phyloP scores from a whole-genome alignment of 495 filamentous ascomycete species.

The Bombardia bombarda region DNA sequence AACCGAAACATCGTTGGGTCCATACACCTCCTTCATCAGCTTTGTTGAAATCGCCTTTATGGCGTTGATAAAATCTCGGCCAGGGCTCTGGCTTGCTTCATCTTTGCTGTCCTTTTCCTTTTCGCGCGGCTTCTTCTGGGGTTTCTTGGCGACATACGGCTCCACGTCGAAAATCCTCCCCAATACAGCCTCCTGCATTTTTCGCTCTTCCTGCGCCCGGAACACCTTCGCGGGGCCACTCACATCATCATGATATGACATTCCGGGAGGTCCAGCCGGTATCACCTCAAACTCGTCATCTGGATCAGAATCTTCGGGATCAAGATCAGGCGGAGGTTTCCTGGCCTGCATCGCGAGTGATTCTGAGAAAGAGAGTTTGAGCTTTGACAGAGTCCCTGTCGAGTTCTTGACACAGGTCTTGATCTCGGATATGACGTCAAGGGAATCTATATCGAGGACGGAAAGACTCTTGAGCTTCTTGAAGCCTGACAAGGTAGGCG shows the following conservation, averaged over 20 bases:
- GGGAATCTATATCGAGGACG: constrained; percentile 48
- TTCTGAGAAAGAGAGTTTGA: constrained; percentile 53
- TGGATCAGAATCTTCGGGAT: constrained; percentile 44
- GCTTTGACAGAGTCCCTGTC: constrained; percentile 38
- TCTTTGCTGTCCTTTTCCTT: constrained; percentile 23
- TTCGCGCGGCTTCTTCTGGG: constrained; percentile 15
- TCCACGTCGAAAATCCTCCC: constrained; percentile 47
- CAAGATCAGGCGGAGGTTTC: constrained; percentile 38
- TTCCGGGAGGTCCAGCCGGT: constrained; percentile 11
- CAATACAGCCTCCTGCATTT: constrained; percentile 46
- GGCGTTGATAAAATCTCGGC: constrained; percentile 32
- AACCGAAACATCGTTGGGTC: constrained; percentile 13
- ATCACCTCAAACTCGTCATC: constrained; percentile 37
- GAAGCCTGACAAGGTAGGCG: constrained; percentile 49
- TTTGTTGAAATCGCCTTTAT: constrained; percentile 30
- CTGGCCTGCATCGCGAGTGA: constrained; percentile 41
- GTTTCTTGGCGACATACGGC: constrained; percentile 18
- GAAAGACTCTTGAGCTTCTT: constrained; percentile 43
- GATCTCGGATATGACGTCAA: constrained; percentile 49
- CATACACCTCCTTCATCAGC: constrained; percentile 26
- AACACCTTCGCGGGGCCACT: constrained; percentile 30
- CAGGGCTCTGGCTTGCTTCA: constrained; percentile 13
- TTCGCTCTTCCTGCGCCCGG: constrained; percentile 40
- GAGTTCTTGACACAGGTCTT: constrained; percentile 43
- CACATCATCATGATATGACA: constrained; percentile 17